Percentiles rank a stretch among this genome's conserved stretches.
Conservation (phyloP, 768 basidiomycete species). For the Tulasnella sp. region DNA sequence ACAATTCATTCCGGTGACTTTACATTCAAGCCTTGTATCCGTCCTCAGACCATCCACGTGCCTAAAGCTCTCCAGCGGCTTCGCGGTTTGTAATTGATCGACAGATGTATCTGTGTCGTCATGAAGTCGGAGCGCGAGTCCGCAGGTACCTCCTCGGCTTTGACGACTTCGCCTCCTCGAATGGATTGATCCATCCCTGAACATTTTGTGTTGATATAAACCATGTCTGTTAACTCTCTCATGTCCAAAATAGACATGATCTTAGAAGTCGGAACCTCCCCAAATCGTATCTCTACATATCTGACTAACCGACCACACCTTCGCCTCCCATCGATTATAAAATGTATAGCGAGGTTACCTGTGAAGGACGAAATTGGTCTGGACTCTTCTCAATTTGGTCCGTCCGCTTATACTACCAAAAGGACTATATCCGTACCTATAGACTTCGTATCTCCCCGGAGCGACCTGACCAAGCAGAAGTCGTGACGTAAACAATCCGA, state of each 20-base stretch:
- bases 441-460: constrained; percentile 24
- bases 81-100: constrained; percentile 66
- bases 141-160: constrained; percentile 91
- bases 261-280: constrained; percentile 86
- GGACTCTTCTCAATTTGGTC: constrained; percentile 96
- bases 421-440: neutral
- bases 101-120: constrained; percentile 94
- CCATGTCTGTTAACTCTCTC: neutral
- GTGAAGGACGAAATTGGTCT: constrained; percentile 75
- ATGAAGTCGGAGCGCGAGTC: constrained; percentile 97
- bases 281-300: constrained; percentile 64
- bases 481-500: neutral
- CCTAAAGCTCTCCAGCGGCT: constrained; percentile 66
- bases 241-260: constrained; percentile 59
- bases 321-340: neutral
- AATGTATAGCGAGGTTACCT: constrained; percentile 63
- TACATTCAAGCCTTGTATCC: neutral
- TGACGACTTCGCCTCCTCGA: constrained; percentile 98
- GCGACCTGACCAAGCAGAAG: constrained; percentile 40
- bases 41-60: neutral
- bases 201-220: neutral
- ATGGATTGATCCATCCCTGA: constrained; percentile 31
- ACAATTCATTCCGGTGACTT: neutral
- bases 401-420: constrained; percentile 23
- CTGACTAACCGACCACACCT: neutral